phyloP scores from a whole-genome alignment of 2,329 filamentous ascomycete genomes.

The Aspergillus sp. region DNA sequence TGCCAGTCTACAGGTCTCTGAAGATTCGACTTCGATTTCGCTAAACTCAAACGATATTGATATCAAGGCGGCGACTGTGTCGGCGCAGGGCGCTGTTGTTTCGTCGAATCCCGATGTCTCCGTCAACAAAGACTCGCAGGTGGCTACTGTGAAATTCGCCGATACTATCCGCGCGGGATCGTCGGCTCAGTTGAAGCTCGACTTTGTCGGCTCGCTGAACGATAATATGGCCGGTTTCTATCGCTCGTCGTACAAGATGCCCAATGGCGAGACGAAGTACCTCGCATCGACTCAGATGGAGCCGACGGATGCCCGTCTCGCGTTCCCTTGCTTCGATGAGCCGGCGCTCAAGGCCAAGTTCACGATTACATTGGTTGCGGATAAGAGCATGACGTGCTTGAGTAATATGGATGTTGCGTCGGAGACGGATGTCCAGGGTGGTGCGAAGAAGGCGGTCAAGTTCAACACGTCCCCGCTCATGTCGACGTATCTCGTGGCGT shows the following conservation, averaged over 20 bases:
- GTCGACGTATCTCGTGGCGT: slow-evolving; percentile 93
- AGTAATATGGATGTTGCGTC: slow-evolving; percentile 94
- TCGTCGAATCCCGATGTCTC: slow-evolving; percentile 59
- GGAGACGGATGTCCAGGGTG: slow-evolving; percentile 60
- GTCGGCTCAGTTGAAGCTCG: slow-evolving; percentile 69
- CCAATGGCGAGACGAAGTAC: slow-evolving; percentile 69
- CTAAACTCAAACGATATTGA: slow-evolving; percentile 83
- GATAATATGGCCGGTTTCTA: slow-evolving; percentile 98
- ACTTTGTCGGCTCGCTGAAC: slow-evolving; percentile 72
- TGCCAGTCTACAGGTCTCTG: slow-evolving; percentile 63
- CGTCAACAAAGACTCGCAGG: slow-evolving; percentile 72
- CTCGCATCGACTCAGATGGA: slow-evolving; percentile 95
- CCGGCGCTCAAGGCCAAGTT: slow-evolving; percentile 89
- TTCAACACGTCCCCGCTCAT: slow-evolving; percentile 90
- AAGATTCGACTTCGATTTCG: slow-evolving; percentile 77
- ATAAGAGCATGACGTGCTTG: slow-evolving; percentile 81
- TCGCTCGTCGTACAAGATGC: slow-evolving; percentile 81
- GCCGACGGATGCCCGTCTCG: slow-evolving; percentile 82
- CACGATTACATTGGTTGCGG: slow-evolving; percentile 81
- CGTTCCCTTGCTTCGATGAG: slow-evolving; percentile 96
- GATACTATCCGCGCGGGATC: slow-evolving; percentile 63
- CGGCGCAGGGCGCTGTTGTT: slow-evolving; percentile 46
- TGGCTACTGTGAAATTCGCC: slow-evolving; percentile 70
- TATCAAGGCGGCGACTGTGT: slow-evolving; percentile 65
- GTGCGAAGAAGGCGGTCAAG: slow-evolving; percentile 71